Evolutionary conservation across 352 stramenopile genomes (phyloP), one percentile per base, ranked within the genome.

Genomic region (Phytopythium cucurbitacearum): DNA sequence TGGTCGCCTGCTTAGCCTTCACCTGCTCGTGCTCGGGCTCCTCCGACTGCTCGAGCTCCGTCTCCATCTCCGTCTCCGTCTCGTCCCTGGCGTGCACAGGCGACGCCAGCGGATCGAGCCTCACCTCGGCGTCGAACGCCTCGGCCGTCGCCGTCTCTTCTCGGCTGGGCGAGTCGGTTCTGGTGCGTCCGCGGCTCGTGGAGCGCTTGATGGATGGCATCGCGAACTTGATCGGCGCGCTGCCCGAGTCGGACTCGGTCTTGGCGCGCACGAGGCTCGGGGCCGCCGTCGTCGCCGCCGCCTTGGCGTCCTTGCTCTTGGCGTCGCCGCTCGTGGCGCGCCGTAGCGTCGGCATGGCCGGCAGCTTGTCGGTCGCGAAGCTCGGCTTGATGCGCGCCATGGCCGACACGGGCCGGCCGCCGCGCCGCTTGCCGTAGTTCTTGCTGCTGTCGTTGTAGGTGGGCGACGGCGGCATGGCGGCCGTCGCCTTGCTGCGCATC

Each of bases 331-430:
- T 57, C 2, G 32, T 51, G 36, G 52, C 49, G 2, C 65, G 62
- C 40, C 68, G 67, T 13, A 74, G 46, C 9, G 56, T 70, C 4
- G 65, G 65, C 7, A 77, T 55, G 44, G 69, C 64, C 11, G 64
- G 57, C 35, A 72, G 45, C 28, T 38, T 51, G 39, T 51, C 63
- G 9, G 67, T 70, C 16, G 66, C 60, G 43, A 75, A 53, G 36
- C 68, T 75, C 28, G 53, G 69, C 53, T 69, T 70, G 43, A 73
- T 60, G 39, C 12, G 65, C 21, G 58, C 62, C 2, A 60, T 65
- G 40, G 64, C 62, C 35, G 69, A 74, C n/a, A 73, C 71, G 7
- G 71, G 67, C 28, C 61, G 60, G 28, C 59, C 60, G 37, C 71
- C 65, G 37, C 65, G 71, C 59, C 56, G 57, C 49, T 80, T 81